These are phyloP conservation scores for Maudiozyma saulgeensis DNA, from an alignment of 805 yeast genomes.

Conservation along the genomic window DNA sequence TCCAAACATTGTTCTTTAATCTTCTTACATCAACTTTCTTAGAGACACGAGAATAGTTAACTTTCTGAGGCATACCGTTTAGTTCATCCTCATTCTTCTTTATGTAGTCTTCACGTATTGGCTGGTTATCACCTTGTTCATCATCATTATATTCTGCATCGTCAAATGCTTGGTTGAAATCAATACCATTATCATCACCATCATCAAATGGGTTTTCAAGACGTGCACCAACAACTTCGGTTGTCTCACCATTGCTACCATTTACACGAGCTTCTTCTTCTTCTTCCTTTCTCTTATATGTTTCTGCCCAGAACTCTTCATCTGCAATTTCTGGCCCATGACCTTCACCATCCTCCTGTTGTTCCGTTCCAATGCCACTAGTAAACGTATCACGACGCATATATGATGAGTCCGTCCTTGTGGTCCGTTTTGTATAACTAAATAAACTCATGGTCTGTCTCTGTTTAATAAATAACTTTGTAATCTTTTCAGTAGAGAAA, in stretches of 20 bases:
- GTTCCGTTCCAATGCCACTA: not conserved
- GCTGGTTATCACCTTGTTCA: slow-evolving; percentile 22
- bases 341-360: slow-evolving; percentile 6
- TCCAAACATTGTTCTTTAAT: slow-evolving; percentile 72
- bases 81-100: not conserved
- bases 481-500: slow-evolving; percentile 59
- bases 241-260: slow-evolving; percentile 27
- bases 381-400: not conserved
- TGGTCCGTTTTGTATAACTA: slow-evolving; percentile 7
- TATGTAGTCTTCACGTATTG: slow-evolving; percentile 6
- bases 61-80: slow-evolving; percentile 15
- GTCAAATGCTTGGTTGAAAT: slow-evolving; percentile 29
- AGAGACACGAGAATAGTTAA: slow-evolving; percentile 60
- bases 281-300: slow-evolving; percentile 37
- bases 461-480: slow-evolving; percentile 64
- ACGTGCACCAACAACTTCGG: slow-evolving; percentile 13
- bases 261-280: slow-evolving; percentile 24
- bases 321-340: slow-evolving; percentile 38
- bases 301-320: slow-evolving; percentile 64
- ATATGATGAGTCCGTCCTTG: slow-evolving; percentile 4
- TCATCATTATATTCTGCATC: slow-evolving; percentile 13
- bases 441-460: slow-evolving; percentile 33
- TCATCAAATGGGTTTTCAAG: slow-evolving; percentile 32
- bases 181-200: slow-evolving; percentile 26
- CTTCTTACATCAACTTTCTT: slow-evolving; percentile 69